phyloP scores from a whole-genome alignment of 2,329 filamentous ascomycete genomes.

The Graphilbum sp. region DNA sequence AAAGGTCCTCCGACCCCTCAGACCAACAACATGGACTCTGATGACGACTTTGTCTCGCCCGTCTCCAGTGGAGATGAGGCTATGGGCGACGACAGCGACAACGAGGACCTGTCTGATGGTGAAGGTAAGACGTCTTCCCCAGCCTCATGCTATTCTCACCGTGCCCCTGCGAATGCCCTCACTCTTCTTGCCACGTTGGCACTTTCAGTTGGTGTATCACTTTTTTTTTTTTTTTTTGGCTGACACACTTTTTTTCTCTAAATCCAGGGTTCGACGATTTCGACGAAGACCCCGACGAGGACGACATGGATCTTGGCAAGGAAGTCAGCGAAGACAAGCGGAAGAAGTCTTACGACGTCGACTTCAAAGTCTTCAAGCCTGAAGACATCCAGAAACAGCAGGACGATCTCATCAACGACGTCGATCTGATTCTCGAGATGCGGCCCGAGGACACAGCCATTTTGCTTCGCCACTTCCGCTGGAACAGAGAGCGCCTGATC shows the following conservation, averaged over 20 bases:
- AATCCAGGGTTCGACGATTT: slow-evolving; percentile 37
- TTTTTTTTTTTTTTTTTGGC: too few species aligned
- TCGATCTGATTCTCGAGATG: slow-evolving; percentile 80
- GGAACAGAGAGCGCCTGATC: slow-evolving; percentile 92
- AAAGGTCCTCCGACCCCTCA: slow-evolving; percentile 9
- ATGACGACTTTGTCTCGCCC: slow-evolving; percentile 83
- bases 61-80: slow-evolving; percentile 64
- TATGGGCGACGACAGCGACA: slow-evolving; percentile 62
- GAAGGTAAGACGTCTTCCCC: slow-evolving; percentile 27
- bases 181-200: too few species aligned
- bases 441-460: slow-evolving; percentile 83
- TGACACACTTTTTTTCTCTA: too few species aligned
- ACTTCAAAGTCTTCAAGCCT: slow-evolving; percentile 68
- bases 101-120: slow-evolving; percentile 39
- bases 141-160: not conserved
- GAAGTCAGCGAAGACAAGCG: slow-evolving; percentile 51
- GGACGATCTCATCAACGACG: slow-evolving; percentile 71
- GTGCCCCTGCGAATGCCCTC: too few species aligned
- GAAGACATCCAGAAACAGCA: slow-evolving; percentile 73
- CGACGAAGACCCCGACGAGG: slow-evolving; percentile 36
- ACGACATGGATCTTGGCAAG: slow-evolving; percentile 34
- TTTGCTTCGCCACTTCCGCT: slow-evolving; percentile 71
- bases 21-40: slow-evolving; percentile 72
- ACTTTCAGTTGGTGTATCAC: too few species aligned
- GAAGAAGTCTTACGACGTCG: slow-evolving; percentile 65